These are phyloP conservation scores for Tranzscheliella williamsii DNA, from an alignment of 1,284 basidiomycete species.

Conservation along the genomic window DNA sequence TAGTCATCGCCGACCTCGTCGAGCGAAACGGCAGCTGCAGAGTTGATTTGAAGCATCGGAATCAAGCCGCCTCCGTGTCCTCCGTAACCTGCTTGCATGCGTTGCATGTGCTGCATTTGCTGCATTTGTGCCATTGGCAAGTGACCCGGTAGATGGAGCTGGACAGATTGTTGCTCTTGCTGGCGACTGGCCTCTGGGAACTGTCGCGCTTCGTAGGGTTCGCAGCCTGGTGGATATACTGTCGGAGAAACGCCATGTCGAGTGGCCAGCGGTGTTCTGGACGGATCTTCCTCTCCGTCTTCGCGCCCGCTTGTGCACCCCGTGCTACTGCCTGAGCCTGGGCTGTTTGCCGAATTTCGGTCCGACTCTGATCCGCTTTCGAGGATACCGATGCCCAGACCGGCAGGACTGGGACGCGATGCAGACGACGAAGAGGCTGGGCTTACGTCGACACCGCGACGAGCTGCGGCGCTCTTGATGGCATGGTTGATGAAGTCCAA, in stretches of 20 bases:
- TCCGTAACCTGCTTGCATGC: not conserved
- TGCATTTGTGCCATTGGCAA: not conserved
- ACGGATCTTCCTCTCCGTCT: constrained; percentile 9
- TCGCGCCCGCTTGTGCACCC: constrained; percentile 12
- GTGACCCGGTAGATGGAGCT: not conserved
- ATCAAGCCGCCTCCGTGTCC: constrained; percentile 2
- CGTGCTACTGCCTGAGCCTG: constrained; percentile 14
- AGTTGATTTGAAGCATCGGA: constrained; percentile 30
- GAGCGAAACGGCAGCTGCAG: constrained; percentile 37
- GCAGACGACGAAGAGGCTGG: constrained; percentile 10
- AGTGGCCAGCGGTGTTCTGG: constrained; percentile 19
- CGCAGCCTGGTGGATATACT: constrained; percentile 18
- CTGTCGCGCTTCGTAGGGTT: constrained; percentile 21
- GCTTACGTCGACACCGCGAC: constrained; percentile 31
- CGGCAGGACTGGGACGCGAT: constrained; percentile 29
- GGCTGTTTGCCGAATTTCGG: constrained; percentile 6
- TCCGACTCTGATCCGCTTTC: constrained; percentile 8
- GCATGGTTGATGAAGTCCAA: constrained; percentile 61
- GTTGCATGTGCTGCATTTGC: constrained; percentile 24
- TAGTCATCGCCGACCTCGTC: constrained; percentile 49
- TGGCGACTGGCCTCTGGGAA: not conserved
- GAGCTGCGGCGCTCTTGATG: constrained; percentile 58
- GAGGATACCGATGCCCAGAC: constrained; percentile 49
- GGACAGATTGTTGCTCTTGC: not conserved
- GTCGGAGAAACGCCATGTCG: not conserved